Evolutionary conservation across 306 rosid genomes (phyloP).

Genomic region (Clitoria ternatea): DNA sequence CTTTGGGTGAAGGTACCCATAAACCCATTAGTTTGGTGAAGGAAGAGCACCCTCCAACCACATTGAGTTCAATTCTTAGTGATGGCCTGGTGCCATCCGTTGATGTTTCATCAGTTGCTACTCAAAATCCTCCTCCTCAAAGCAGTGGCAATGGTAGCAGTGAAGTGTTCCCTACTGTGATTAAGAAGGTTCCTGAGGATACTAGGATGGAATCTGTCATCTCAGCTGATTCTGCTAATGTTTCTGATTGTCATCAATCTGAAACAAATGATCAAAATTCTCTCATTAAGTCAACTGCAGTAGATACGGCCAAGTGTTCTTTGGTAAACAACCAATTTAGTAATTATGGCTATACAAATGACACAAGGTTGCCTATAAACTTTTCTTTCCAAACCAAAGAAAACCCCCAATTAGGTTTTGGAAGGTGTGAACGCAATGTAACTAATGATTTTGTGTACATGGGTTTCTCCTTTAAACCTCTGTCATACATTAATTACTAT

Average conservation of each 20-base stretch:
- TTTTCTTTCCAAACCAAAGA: conserved; percentile 46
- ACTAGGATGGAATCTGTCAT: conserved; percentile 23
- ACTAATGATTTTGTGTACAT: conserved; percentile 35
- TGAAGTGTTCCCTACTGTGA: conserved; percentile 23
- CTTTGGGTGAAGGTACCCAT: conserved; percentile 26
- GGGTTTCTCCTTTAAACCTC: conserved; percentile 70
- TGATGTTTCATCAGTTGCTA: conserved; percentile 22
- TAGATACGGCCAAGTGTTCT: conserved; percentile 23
- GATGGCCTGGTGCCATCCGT: conserved; percentile 33
- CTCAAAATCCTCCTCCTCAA: conserved; percentile 26
- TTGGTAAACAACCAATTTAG: conserved; percentile 31
- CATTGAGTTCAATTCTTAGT: conserved; percentile 20
- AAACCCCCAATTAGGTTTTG: conserved; percentile 32
- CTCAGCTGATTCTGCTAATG: conserved; percentile 41
- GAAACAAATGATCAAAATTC: conserved; percentile 27
- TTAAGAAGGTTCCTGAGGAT: conserved; percentile 36
- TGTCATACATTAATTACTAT: conserved; percentile 71
- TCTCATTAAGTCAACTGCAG: conserved; percentile 35
- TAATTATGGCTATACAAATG: conserved; percentile 32
- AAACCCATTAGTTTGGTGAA: conserved; percentile 26
- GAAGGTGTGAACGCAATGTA: conserved; percentile 37
- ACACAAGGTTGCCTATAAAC: conserved; percentile 27
- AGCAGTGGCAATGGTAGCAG: conserved; percentile 23
- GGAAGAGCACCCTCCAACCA: conserved; percentile 22
- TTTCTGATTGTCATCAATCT: conserved; percentile 38